Evolutionary conservation across 306 rosid species (phyloP).

Genomic region (Vicia villosa): DNA sequence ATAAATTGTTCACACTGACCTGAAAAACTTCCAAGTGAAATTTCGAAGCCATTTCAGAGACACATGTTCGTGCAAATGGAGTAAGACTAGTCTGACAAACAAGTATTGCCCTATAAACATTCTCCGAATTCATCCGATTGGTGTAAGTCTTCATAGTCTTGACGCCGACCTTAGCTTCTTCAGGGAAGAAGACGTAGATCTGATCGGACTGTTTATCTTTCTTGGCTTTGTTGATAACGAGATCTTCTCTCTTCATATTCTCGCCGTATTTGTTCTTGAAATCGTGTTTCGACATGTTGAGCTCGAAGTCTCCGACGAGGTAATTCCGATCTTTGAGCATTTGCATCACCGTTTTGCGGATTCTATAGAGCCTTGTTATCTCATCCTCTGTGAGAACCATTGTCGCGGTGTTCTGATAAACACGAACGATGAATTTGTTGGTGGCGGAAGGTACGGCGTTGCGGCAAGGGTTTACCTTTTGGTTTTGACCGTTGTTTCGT

Average conservation of each 20-base stretch:
- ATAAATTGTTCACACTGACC: constrained; percentile 33
- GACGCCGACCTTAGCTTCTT: constrained; percentile 5
- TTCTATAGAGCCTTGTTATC: background rate
- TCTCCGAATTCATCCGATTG: background rate
- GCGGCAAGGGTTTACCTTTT: no score
- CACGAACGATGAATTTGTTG: no score
- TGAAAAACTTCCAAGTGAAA: constrained; percentile 82
- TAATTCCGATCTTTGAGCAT: constrained; percentile 6
- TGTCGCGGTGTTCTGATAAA: background rate
- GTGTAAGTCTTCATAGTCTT: background rate
- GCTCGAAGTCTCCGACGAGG: constrained; percentile 12
- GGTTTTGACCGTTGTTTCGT: no score
- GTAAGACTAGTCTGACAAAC: constrained; percentile 15
- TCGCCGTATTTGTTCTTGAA: constrained; percentile 11
- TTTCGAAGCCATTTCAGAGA: constrained; percentile 9
- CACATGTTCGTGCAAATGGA: background rate
- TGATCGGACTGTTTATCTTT: constrained; percentile 14
- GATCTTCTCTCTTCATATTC: constrained; percentile 16
- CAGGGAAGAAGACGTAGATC: constrained; percentile 13
- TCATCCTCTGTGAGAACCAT: constrained; percentile 1
- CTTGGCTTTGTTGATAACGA: constrained; percentile 2
- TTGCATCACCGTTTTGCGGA: constrained; percentile 6
- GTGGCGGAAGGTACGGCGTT: no score
- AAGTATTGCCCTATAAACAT: constrained; percentile 1
- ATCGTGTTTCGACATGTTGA: background rate